These are phyloP conservation scores for Przewalskia tangutica DNA, from an alignment of 257 asterid species.

Conservation along the genomic window DNA sequence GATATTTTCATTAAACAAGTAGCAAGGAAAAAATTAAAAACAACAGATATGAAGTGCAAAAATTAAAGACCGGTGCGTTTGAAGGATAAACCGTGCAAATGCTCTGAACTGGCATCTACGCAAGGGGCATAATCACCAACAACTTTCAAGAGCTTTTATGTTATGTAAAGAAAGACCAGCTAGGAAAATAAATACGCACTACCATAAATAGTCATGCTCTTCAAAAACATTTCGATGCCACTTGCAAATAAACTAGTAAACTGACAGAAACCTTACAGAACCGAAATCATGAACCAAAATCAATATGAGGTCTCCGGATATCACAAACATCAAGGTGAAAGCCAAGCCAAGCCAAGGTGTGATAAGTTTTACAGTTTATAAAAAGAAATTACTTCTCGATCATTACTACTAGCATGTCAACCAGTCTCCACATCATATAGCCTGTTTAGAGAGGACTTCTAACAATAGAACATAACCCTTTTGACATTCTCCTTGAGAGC, in stretches of 20 bases:
- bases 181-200: not conserved
- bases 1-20: too few species aligned
- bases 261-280: not conserved
- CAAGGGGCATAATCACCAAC: not conserved
- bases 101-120: not conserved
- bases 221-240: not conserved
- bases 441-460: not conserved
- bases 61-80: too few species aligned
- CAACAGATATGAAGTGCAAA: too few species aligned
- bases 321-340: not conserved
- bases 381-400: not conserved
- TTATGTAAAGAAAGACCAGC: not conserved
- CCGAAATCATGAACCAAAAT: not conserved
- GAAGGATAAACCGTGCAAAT: too few species aligned
- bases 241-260: not conserved
- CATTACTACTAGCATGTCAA: not conserved
- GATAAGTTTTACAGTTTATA: not conserved
- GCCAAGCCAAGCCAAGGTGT: not conserved
- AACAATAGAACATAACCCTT: slow-evolving; percentile 88
- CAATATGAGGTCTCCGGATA: not conserved
- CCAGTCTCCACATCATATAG: not conserved
- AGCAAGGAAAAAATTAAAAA: too few species aligned
- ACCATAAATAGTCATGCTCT: not conserved
- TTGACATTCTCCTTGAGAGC: slow-evolving; percentile 86
- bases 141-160: not conserved